Percentiles rank a stretch among this genome's conserved stretches.
Evolutionary conservation across 2,329 filamentous ascomycete species (phyloP).

Genomic region (Calonectria crousiana): DNA sequence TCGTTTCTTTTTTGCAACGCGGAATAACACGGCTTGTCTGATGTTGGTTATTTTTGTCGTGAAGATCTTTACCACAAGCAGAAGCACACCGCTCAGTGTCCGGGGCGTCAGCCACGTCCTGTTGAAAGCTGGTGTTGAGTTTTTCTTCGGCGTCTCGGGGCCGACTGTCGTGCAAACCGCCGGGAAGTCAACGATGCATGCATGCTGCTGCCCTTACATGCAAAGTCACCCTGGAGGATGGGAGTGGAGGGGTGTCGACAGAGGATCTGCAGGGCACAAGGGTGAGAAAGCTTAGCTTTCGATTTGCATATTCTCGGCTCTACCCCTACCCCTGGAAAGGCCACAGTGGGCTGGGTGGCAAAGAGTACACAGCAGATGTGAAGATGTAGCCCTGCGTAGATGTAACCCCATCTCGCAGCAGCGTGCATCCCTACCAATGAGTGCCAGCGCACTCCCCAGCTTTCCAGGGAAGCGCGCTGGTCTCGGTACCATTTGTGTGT

Average conservation of each 20-base stretch:
- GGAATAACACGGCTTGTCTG: neutral
- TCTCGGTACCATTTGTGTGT: neutral
- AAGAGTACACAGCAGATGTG: neutral
- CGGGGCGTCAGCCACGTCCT: neutral
- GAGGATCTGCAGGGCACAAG: neutral
- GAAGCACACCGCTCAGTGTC: neutral
- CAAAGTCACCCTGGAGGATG: neutral
- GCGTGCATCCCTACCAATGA: neutral
- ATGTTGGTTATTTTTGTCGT: too few relatives aligned
- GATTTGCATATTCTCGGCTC: neutral
- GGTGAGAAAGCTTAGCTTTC: conserved; percentile 1
- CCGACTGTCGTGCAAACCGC: neutral
- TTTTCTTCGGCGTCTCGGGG: neutral
- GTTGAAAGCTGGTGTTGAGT: neutral
- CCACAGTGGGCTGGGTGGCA: neutral
- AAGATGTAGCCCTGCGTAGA: too few relatives aligned
- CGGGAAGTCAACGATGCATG: neutral
- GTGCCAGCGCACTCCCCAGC: neutral
- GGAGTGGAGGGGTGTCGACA: neutral
- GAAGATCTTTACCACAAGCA: neutral
- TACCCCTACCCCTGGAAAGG: neutral
- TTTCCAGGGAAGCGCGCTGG: neutral
- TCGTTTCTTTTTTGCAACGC: neutral
- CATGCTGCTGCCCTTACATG: neutral
- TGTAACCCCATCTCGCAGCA: conserved; percentile 5